Evolutionary conservation across 805 yeast species (phyloP), one percentile per base, ranked within the genome.

Genomic region (Wickerhamomyces rabaulensis): DNA sequence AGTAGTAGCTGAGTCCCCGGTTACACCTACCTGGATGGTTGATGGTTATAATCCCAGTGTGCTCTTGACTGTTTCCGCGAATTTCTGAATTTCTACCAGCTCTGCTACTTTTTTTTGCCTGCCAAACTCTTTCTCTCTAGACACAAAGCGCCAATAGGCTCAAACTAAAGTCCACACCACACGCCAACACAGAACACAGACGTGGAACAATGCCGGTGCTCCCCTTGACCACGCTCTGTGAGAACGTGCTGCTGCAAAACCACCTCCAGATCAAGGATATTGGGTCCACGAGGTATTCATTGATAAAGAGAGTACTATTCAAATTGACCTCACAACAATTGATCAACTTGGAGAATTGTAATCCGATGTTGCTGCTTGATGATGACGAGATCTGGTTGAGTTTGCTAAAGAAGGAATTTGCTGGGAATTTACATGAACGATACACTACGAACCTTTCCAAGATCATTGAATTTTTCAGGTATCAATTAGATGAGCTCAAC

Each of bases 361-460:
- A 68, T 46, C 64, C 65, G 0, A 47, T 53, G 19, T 54, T 65
- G 22, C 52, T 69, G 1, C 58, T 70, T 39, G 73, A 70, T 35
- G 74, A 69, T 52, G 71, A 67, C 41, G 63, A 62, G 10, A 46
- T 66, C 2, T 70, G 75, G 75, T 46, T 46, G 4, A 45, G 52
- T 3, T 46, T 65, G 20, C 40, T 70, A 8, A 56, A 53, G 41
- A 56, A 50, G 35, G 68, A 70, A 20, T 70, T 64, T 48, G 69
- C 72, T 2, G 59, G 59, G n/a, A 60, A 64, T 52, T 56, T 62
- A 5, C 63, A 56, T 26, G 65, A 64, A 22, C 47, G 61, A 6
- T 69, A 45, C 46, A 55, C 64, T 1, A 52, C 63, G 4, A 58
- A 58, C 42, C 15, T 39, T 2, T 9, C 20, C 2, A 58, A 58